Base-by-base conservation (phyloP, 768 basidiomycete species). In the Exidia glandulosa region DNA sequence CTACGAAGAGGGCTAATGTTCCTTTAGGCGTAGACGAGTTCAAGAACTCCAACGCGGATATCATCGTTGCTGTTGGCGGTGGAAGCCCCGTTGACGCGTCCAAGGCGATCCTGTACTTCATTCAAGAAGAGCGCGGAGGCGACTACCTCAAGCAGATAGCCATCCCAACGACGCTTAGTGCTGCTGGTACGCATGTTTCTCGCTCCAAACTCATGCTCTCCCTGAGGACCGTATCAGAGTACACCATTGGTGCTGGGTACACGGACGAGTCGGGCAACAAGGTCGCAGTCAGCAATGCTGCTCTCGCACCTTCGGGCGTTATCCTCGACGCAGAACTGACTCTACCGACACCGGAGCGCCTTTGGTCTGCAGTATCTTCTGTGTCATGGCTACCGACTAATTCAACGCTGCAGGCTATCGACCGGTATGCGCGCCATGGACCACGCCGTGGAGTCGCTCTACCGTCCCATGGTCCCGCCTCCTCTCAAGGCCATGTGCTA, bases 81-180 rank as follows among this genome's bases (percentile, higher is more conserved):
- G 90, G 89, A 56, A 90, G 88, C 1, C 87, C 88, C 13, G 76
- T 90, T 60, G 90, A 90, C 68, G 87, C 85, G 1, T 74, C 86
- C 25, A 91, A 92, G 68, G 83, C 83, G 0, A 85, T 90, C 31
- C 68, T 86, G 7, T 85, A 83, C 68, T 77, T 80, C 57, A 72
- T 84, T 32, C 82, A 86, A 63, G 71, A 84, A 61, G 80, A 84
- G 61, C 70, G 64, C 2, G 82, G 81, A 2, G 81, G 79, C 1
- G 71, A 72, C 3, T 82, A 77, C 56, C 70, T 81, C 56, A 76
- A 71, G 23, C 88, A 90, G 64, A 87, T 92, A 57, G 86, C 89
- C 16, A 84, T 91, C 60, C 90, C 90, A 0, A 92, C 89, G 6
- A 90, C 88, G 3, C 73, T 91, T 34, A 88, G 86, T 64, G 87